A percentile compares a stretch with the other conserved stretches of the same genome.
Conservation (phyloP, 345 rosid species). For the Bretschneidera sinensis region DNA sequence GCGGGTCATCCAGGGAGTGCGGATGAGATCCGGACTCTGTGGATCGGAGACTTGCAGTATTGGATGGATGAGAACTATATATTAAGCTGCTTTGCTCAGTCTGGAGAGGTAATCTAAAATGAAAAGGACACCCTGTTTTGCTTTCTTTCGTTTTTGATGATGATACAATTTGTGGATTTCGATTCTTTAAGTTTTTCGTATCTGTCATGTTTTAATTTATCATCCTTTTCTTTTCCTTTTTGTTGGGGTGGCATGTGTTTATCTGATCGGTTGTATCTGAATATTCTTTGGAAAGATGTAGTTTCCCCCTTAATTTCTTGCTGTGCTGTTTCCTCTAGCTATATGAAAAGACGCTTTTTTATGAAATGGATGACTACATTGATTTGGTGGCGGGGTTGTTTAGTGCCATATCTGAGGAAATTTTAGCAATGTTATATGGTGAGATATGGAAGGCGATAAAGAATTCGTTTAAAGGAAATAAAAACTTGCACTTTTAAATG, state of each 20-base stretch:
- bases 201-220: neutral
- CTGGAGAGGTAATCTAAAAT: conserved; percentile 49
- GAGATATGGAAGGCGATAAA: neutral
- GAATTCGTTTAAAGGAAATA: neutral
- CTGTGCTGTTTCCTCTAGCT: no score
- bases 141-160: neutral
- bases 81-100: conserved; percentile 47
- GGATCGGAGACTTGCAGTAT: conserved; percentile 95
- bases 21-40: conserved; percentile 86
- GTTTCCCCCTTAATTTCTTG: no score
- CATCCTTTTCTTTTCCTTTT: neutral
- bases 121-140: neutral
- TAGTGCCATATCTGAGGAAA: neutral
- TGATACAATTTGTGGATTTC: neutral
- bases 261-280: no score
- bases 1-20: conserved; percentile 33
- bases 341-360: no score
- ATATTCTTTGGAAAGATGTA: no score
- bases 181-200: neutral
- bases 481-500: neutral
- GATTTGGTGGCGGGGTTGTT: no score
- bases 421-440: no score
- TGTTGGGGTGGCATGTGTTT: no score
- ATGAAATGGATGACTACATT: no score
- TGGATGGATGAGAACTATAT: conserved; percentile 91